Percentiles rank a stretch among this genome's conserved stretches.
Conservation (phyloP, 2,329 filamentous ascomycete genomes). For the Cladosporium velox region DNA sequence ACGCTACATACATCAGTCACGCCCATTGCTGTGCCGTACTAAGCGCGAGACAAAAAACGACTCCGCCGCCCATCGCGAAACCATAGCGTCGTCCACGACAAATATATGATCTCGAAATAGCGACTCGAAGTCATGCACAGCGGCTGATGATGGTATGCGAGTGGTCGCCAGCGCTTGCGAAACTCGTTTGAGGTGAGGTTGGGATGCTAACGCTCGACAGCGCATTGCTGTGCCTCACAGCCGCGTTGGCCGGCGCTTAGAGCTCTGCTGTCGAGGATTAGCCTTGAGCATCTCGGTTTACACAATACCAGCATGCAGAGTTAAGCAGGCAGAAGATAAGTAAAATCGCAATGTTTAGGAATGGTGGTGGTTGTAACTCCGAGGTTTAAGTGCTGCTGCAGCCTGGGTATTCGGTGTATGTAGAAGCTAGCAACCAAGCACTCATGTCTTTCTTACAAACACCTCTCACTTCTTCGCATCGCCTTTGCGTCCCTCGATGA, state of each 20-base stretch:
- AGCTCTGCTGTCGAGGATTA: background rate
- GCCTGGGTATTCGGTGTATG: background rate
- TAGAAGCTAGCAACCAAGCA: background rate
- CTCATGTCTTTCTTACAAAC: background rate
- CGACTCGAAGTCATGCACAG: background rate
- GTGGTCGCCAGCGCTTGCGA: conserved; percentile 6
- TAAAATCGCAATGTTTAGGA: background rate
- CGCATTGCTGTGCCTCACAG: conserved; percentile 1
- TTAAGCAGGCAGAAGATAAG: background rate
- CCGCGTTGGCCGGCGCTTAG: conserved; percentile 17
- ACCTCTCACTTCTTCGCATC: conserved; percentile 31
- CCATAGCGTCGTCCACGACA: background rate
- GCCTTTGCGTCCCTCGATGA: conserved; percentile 36
- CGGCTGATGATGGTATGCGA: background rate
- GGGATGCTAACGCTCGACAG: background rate
- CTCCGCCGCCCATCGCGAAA: conserved; percentile 1
- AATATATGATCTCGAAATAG: background rate
- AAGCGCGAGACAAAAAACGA: background rate
- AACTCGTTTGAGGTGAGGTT: background rate
- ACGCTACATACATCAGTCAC: conserved; percentile 6
- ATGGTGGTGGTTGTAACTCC: background rate
- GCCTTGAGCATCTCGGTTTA: background rate
- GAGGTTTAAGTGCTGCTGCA: background rate
- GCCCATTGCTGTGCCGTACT: background rate
- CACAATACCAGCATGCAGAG: too few species aligned